Percentiles rank a stretch among this genome's conserved stretches.
Evolutionary conservation across 345 rosid genomes (phyloP).

Genomic region (Salix dunnii): DNA sequence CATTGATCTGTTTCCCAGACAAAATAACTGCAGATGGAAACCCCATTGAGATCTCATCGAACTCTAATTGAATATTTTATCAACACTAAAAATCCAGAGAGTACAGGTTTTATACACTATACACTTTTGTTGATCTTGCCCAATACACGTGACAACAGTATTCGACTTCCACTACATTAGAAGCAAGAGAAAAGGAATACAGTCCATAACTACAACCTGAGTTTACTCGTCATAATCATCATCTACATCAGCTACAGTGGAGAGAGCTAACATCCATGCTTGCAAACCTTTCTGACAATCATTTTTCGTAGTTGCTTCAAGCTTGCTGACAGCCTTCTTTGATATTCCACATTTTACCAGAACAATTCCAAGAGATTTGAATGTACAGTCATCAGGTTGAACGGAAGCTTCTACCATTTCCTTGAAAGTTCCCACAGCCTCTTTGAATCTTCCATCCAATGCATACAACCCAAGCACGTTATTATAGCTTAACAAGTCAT

Average conservation of each 20-base stretch:
- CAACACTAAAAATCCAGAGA: no score
- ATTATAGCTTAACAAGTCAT: constrained; percentile 63
- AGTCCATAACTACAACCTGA: neutral
- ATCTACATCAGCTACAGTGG: constrained; percentile 43
- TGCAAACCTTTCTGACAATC: constrained; percentile 47
- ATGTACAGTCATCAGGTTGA: constrained; percentile 55
- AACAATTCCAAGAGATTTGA: constrained; percentile 59
- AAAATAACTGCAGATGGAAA: no score
- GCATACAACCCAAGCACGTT: constrained; percentile 60
- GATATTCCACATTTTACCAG: constrained; percentile 66
- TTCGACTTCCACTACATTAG: neutral
- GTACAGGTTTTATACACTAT: neutral
- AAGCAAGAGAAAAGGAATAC: neutral
- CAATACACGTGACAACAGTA: neutral
- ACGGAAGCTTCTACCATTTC: constrained; percentile 61
- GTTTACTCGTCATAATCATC: constrained; percentile 19
- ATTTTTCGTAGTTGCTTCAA: constrained; percentile 46
- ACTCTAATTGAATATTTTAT: neutral
- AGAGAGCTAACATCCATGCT: constrained; percentile 55
- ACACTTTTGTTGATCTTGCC: neutral
- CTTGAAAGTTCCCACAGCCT: constrained; percentile 51
- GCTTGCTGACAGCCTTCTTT: constrained; percentile 49
- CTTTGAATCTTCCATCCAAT: constrained; percentile 67
- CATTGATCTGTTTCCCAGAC: no score
- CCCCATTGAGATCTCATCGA: neutral